Evolutionary conservation across 805 yeast species (phyloP).

Genomic region (Candida taoyuanica): DNA sequence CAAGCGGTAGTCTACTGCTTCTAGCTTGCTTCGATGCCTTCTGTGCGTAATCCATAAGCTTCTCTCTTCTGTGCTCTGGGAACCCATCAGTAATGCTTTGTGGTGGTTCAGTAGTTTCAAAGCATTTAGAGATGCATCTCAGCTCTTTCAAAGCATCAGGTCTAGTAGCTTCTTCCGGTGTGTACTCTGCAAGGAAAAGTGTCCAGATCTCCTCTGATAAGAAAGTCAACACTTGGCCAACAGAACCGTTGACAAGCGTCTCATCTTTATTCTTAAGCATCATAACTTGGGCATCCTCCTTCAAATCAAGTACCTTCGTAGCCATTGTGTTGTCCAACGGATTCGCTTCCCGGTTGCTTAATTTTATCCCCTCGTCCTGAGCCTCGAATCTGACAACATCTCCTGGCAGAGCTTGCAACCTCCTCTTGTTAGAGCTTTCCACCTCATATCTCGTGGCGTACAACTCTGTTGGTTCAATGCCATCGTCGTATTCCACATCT

Average conservation of each 20-base stretch:
- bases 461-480: conserved; percentile 83
- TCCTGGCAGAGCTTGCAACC: conserved; percentile 49
- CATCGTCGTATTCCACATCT: conserved; percentile 56
- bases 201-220: conserved; percentile 26
- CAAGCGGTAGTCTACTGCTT: conserved; percentile 36
- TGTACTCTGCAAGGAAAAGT: conserved; percentile 11
- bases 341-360: too few relatives aligned
- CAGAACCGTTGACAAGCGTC: conserved; percentile 81
- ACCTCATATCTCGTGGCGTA: conserved; percentile 87
- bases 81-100: too few relatives aligned
- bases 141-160: conserved; percentile 15
- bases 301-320: conserved; percentile 54
- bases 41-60: conserved; percentile 17
- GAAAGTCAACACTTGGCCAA: conserved; percentile 62
- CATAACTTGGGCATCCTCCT: conserved; percentile 93
- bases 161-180: conserved; percentile 16
- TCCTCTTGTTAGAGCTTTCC: conserved; percentile 58
- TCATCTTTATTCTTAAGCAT: conserved; percentile 78
- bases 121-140: conserved; percentile 30
- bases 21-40: conserved; percentile 12
- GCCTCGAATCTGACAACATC: conserved; percentile 40
- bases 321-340: conserved; percentile 66
- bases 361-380: too few relatives aligned
- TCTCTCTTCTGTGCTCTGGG: conserved; percentile 18
- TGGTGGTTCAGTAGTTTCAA: conserved; percentile 21